Conservation (phyloP, 1,284 basidiomycete species). For the Hortiboletus rubellus region DNA sequence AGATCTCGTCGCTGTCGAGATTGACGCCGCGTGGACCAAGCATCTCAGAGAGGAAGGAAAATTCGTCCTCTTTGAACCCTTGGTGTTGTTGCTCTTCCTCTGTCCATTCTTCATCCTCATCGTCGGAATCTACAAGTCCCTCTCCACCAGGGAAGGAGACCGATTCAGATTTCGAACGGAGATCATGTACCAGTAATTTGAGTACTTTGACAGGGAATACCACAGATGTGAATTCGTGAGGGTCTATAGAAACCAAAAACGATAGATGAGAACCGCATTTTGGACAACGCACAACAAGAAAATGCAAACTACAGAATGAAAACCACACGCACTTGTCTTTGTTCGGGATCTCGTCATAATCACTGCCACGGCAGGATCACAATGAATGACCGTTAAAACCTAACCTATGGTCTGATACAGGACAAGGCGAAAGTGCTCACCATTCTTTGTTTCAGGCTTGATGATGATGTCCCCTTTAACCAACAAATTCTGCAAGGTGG, state of each 20-base stretch:
- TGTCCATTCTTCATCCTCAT: slow-evolving; percentile 88
- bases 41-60: slow-evolving; percentile 67
- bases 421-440: slow-evolving; percentile 46
- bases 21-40: slow-evolving; percentile 66
- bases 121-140: slow-evolving; percentile 69
- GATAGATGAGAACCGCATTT: slow-evolving; percentile 18
- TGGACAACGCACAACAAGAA: slow-evolving; percentile 2
- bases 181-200: slow-evolving; percentile 85
- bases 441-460: slow-evolving; percentile 73
- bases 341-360: slow-evolving; percentile 96
- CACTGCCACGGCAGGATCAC: slow-evolving; percentile 47
- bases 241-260: slow-evolving; percentile 49
- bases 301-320: slow-evolving; percentile 6
- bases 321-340: slow-evolving; percentile 65
- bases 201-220: slow-evolving; percentile 90
- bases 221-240: slow-evolving; percentile 82
- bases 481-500: slow-evolving; percentile 61
- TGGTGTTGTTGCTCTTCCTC: slow-evolving; percentile 69
- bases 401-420: slow-evolving; percentile 7
- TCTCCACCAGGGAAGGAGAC: slow-evolving; percentile 59
- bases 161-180: slow-evolving; percentile 72
- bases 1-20: slow-evolving; percentile 71
- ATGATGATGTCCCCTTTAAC: slow-evolving; percentile 96
- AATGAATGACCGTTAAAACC: slow-evolving; percentile 19
- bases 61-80: slow-evolving; percentile 61